These are phyloP conservation scores for Pelargonium australe DNA, from an alignment of 441 rosid species.

Conservation along the genomic window DNA sequence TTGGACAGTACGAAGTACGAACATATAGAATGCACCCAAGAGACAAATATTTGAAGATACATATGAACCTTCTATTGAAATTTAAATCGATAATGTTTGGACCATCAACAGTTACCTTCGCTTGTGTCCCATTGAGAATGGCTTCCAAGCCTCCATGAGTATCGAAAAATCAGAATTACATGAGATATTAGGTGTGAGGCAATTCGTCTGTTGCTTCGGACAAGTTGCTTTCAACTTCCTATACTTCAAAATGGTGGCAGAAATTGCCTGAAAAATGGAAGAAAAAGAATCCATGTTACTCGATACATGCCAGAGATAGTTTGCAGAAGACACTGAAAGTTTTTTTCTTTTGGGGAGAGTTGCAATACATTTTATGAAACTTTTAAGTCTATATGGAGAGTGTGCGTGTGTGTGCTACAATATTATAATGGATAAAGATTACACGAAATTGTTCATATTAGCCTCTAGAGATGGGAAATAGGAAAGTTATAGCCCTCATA, in stretches of 20 bases:
- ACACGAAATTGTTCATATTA: background rate
- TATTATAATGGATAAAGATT: background rate
- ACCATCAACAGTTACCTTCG: conserved; percentile 42
- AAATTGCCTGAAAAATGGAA: conserved; percentile 50
- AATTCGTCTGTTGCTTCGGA: conserved; percentile 27
- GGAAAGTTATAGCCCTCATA: background rate
- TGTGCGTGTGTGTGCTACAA: background rate
- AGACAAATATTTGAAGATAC: background rate
- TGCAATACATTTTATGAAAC: background rate
- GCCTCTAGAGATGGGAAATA: background rate
- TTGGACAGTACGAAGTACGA: background rate
- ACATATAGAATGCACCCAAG: background rate
- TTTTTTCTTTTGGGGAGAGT: background rate
- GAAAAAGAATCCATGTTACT: background rate
- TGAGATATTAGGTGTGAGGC: conserved; percentile 16
- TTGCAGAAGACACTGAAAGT: background rate
- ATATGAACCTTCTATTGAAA: background rate
- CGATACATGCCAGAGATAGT: background rate
- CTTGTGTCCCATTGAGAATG: conserved; percentile 74
- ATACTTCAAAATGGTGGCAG: conserved; percentile 64
- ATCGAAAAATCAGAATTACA: conserved; percentile 32
- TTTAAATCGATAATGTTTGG: background rate
- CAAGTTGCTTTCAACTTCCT: conserved; percentile 52
- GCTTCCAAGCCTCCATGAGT: conserved; percentile 95
- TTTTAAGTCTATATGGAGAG: background rate